Conservation (phyloP, 2,329 filamentous ascomycete genomes). For the Zymoseptoria crescenta region DNA sequence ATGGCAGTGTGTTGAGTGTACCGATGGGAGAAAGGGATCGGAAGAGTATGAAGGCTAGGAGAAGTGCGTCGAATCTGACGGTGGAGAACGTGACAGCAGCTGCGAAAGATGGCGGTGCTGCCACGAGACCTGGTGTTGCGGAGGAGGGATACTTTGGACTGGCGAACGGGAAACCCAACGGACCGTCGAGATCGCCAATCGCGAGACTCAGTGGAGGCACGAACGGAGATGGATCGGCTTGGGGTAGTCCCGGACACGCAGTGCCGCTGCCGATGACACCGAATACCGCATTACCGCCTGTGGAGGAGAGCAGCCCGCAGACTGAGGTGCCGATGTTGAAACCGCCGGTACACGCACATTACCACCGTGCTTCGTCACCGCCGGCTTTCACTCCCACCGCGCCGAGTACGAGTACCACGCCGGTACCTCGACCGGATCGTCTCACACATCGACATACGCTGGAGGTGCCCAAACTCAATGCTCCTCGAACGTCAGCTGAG, state of each 20-base stretch:
- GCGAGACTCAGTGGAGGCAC: constrained; percentile 12
- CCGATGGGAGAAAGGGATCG: constrained; percentile 22
- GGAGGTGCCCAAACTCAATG: constrained; percentile 66
- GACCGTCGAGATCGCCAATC: constrained; percentile 28
- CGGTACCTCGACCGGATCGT: constrained; percentile 45
- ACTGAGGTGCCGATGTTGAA: constrained; percentile 16
- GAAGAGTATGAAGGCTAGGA: constrained; percentile 28
- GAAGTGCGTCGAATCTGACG: constrained; percentile 19
- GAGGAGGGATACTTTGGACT: constrained; percentile 43
- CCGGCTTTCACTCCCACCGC: constrained; percentile 28
- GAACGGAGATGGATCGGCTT: constrained; percentile 11
- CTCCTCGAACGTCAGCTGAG: constrained; percentile 66
- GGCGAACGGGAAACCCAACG: constrained; percentile 29
- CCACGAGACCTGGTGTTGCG: constrained; percentile 22
- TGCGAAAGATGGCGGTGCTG: background rate
- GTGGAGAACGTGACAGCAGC: constrained; percentile 9
- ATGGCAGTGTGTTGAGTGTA: constrained; percentile 24
- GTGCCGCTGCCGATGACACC: constrained; percentile 17
- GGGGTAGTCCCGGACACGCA: constrained; percentile 15
- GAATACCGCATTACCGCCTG: constrained; percentile 19
- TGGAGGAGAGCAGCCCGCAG: constrained; percentile 24
- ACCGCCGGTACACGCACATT: constrained; percentile 15
- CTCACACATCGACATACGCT: constrained; percentile 80
- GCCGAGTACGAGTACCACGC: constrained; percentile 37
- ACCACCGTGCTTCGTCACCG: constrained; percentile 29